Conservation (phyloP, 805 yeast genomes). For the Saturnispora zaruensis region DNA sequence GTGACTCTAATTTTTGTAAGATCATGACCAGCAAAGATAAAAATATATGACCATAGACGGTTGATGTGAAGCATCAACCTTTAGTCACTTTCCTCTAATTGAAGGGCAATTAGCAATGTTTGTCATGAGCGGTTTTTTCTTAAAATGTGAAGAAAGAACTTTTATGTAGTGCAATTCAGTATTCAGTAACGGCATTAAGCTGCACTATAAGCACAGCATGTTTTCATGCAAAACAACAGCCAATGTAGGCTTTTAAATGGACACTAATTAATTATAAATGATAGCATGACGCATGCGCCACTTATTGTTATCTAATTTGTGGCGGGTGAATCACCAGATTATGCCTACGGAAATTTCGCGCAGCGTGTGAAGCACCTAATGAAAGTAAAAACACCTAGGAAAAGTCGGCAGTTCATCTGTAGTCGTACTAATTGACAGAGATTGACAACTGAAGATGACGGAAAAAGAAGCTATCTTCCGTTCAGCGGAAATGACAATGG, state of each 20-base stretch:
- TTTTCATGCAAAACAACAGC: too few relatives aligned
- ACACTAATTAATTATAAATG: too few relatives aligned
- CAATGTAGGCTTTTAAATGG: too few relatives aligned
- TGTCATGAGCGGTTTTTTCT: neutral
- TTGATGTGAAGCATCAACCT: too few relatives aligned
- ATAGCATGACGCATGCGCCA: neutral
- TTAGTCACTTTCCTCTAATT: too few relatives aligned
- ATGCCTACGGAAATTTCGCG: neutral
- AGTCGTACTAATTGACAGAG: neutral
- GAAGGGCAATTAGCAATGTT: neutral
- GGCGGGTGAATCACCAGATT: neutral
- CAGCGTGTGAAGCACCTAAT: neutral
- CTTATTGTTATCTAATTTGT: neutral
- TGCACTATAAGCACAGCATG: too few relatives aligned
- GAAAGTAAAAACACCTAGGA: neutral
- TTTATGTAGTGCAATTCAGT: too few relatives aligned
- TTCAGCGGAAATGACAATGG: conserved; percentile 96
- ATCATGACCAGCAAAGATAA: neutral
- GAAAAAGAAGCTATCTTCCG: conserved; percentile 26
- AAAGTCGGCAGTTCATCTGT: neutral
- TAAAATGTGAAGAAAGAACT: too few relatives aligned
- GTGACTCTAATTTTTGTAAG: neutral
- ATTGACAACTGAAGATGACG: conserved; percentile 7
- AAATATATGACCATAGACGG: too few relatives aligned
- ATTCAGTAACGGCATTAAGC: too few relatives aligned